Evolutionary conservation across 352 stramenopile species (phyloP), one percentile per base, ranked within the genome.

Genomic region (Globisporangium uncinulatum): DNA sequence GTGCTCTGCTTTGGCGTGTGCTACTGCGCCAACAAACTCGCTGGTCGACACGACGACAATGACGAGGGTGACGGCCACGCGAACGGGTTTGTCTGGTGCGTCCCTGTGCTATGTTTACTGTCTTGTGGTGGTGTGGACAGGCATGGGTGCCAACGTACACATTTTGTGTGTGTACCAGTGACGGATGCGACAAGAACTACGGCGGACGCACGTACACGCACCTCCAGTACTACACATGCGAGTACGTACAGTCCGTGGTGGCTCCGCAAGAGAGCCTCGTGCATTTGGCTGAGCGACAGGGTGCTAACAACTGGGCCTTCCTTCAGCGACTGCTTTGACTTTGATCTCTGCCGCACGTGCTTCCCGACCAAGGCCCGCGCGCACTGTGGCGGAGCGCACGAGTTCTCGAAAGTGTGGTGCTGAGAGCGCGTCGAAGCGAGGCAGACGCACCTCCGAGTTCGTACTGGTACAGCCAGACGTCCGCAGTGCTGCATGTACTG

Each of bases 1-100:
- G 52, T 65, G 36, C 46, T 79, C 8, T 85, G 74, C 56, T 74
- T 85, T 61, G 73, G 58, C 24, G 51, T 46, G 48, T 70, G 67
- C 37, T 51, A 66, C 36, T 71, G 65, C 42, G 41, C 60, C 32
- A 64, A 61, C 11, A 51, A 50, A 3, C 59, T 66, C 17, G 47
- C 57, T 29, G 57, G 51, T 7, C 48, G 57, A 8, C 47, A 68
- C 17, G 54, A 65, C 6, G 50, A 58, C 31, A 48, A 66, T 21
- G 11, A 61, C 13, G 41, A 62, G 13, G 55, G 7, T 10, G 46
- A 59, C 13, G 9, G 17, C 14, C 10, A 13, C 17, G 6, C 31
- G 21, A 42, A 47, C 19, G 56, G 37, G 13, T 65, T 63, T 70
- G 51, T 64, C 43, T 65, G 59, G 53, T 54, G n/a, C 17, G 48